Evolutionary conservation across 2,329 filamentous ascomycete genomes (phyloP).

Genomic region (Dichotomopilus funicola): DNA sequence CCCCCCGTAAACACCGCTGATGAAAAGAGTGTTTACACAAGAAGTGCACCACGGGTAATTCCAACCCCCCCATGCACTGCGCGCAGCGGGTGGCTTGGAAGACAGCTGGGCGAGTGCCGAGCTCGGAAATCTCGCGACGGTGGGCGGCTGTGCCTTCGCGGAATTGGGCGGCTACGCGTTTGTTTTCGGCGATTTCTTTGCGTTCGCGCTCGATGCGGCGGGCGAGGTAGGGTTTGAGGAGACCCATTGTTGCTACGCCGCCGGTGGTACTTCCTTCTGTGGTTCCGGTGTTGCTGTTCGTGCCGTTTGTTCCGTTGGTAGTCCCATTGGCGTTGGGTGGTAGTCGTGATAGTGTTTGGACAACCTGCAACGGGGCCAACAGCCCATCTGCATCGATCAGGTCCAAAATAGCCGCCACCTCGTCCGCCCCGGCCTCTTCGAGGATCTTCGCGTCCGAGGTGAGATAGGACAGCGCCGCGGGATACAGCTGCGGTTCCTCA

Average conservation of each 20-base stretch:
- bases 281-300: too few relatives aligned
- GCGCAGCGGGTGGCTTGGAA: slow-evolving; percentile 89
- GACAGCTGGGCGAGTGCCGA: slow-evolving; percentile 72
- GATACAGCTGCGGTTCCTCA: slow-evolving; percentile 84
- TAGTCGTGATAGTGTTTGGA: slow-evolving; percentile 63
- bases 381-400: slow-evolving; percentile 87
- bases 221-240: slow-evolving; percentile 88
- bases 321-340: too few relatives aligned
- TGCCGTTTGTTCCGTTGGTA: too few relatives aligned
- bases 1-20: slow-evolving; percentile 65
- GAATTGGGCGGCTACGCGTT: slow-evolving; percentile 75
- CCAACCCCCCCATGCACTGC: slow-evolving; percentile 69
- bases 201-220: slow-evolving; percentile 84
- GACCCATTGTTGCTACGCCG: slow-evolving; percentile 86
- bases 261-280: slow-evolving; percentile 19
- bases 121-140: slow-evolving; percentile 67
- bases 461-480: slow-evolving; percentile 87
- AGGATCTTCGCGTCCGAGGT: slow-evolving; percentile 77
- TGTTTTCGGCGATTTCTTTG: slow-evolving; percentile 74
- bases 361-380: slow-evolving; percentile 93
- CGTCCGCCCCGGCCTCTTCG: slow-evolving; percentile 74
- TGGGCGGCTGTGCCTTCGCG: slow-evolving; percentile 76
- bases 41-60: slow-evolving; percentile 90
- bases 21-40: slow-evolving; percentile 97
- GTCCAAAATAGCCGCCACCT: slow-evolving; percentile 70